phyloP scores from a whole-genome alignment of 1,284 basidiomycete species.

The Puccinia triticina region DNA sequence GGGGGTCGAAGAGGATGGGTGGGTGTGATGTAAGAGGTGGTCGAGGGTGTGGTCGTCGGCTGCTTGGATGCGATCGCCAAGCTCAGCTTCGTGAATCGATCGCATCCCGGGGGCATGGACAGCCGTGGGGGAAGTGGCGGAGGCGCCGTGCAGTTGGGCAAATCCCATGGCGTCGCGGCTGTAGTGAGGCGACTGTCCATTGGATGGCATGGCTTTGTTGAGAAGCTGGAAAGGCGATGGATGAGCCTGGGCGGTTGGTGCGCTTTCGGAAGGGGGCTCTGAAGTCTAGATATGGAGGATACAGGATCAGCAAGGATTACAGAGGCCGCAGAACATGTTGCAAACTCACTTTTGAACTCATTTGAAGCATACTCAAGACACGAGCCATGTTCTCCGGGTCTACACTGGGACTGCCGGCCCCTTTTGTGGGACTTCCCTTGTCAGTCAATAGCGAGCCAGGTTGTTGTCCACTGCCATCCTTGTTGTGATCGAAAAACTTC shows the following conservation, averaged over 20 bases:
- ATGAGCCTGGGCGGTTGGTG: slow-evolving; percentile 6
- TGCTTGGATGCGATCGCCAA: slow-evolving; percentile 11
- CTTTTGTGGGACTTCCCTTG: slow-evolving; percentile 23
- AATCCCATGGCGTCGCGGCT: slow-evolving; percentile 16
- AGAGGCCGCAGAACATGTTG: neutral
- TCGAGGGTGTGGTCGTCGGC: slow-evolving; percentile 4
- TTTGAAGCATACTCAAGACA: slow-evolving; percentile 51
- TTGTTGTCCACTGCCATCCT: slow-evolving; percentile 19
- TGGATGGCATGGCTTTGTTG: slow-evolving; percentile 19
- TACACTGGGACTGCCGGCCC: slow-evolving; percentile 29
- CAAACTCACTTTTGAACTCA: slow-evolving; percentile 50
- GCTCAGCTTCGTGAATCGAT: slow-evolving; percentile 16
- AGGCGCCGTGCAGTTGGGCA: neutral
- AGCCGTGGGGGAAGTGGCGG: slow-evolving; percentile 7
- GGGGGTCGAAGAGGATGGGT: slow-evolving; percentile 12
- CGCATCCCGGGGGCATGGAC: neutral
- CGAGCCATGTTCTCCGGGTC: slow-evolving; percentile 52
- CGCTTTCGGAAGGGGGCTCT: slow-evolving; percentile 17
- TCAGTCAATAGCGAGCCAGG: neutral
- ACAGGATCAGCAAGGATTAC: neutral
- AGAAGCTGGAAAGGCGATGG: slow-evolving; percentile 1
- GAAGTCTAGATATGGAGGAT: slow-evolving; percentile 5
- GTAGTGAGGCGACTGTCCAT: neutral
- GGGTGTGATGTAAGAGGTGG: slow-evolving; percentile 5
- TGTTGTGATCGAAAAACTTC: slow-evolving; percentile 51